Evolutionary conservation across 176 grass and related monocot species (phyloP), one percentile per base, ranked within the genome.

Genomic region (Zizania latifolia): DNA sequence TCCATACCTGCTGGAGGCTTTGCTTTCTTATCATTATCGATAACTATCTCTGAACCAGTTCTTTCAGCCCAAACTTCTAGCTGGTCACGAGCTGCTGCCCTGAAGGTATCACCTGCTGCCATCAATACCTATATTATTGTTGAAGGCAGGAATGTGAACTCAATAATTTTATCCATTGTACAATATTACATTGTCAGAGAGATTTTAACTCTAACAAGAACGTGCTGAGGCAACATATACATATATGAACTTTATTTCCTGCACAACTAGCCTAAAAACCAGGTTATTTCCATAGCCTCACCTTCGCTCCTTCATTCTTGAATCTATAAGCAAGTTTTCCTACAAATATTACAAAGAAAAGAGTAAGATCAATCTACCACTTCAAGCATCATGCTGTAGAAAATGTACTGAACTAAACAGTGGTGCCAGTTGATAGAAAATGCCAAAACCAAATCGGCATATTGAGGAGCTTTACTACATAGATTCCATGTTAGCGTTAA

Each of bases 281-380:
- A 83, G 45, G 41, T 65, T 10, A 76, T 31, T 8, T 16, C 10
- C 70, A 64, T 34, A 64, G 24, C 37, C 71, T 64, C 46, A 92
- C 91, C 95, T 94, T 98, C 30, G 83, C 95, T 54, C 91, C 95
- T 89, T 94, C 91, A 46, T 94, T 94, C 87, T 98, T 98, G 59
- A 98, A 84, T 72, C 89, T 92, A 62, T 88, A 68, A 79, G 95
- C 95, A 87, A 98, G 89, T 83, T 98, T 98, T 67, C 95, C 95
- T 98, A 58, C 76, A 88, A 71, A 84, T 68, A 63, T 62, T 53
- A 23, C 65, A 72, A 74, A 80, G 12, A 16, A 70, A 46, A 66
- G 1, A 41, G n/a, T 53, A 22, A 10, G 70, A 65, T 76, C 6
- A 86, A 65, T 53, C 31, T 29, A 8, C 10, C 7, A 54, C 16